Evolutionary conservation across 139 green algal species (phyloP).

Genomic region (Trebouxia sp.): DNA sequence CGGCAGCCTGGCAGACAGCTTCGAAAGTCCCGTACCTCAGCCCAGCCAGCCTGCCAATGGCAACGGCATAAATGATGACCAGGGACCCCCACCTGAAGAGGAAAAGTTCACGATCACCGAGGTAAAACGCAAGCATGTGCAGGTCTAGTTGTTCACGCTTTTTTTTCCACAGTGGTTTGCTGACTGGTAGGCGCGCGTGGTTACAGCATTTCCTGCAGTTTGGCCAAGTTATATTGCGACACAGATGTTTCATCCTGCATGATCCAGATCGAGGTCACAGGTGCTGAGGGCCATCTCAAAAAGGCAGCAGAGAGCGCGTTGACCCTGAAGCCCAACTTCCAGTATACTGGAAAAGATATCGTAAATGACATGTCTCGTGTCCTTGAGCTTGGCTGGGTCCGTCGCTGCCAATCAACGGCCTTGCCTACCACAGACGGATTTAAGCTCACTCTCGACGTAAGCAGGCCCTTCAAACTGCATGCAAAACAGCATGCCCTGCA

Average conservation of each 20-base stretch:
- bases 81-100: no score
- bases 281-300: constrained; percentile 74
- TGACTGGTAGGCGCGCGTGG: no score
- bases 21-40: not conserved
- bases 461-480: not conserved
- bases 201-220: no score
- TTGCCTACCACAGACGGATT: constrained; percentile 96
- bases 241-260: not conserved
- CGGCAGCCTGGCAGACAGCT: not conserved
- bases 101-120: no score
- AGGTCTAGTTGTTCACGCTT: no score
- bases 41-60: not conserved
- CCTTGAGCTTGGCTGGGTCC: constrained; percentile 92
- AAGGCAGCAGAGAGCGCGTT: constrained; percentile 66
- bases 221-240: no score
- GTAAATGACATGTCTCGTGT: constrained; percentile 82
- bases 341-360: constrained; percentile 86
- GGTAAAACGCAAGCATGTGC: no score
- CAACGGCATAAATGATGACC: no score
- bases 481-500: not conserved
- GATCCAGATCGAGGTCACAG: constrained; percentile 75
- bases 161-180: no score
- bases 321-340: constrained; percentile 87
- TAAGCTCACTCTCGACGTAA: constrained; percentile 80
- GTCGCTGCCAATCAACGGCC: constrained; percentile 60